phyloP scores from a whole-genome alignment of 139 green algal species.

The Chlamydomonas sp. region DNA sequence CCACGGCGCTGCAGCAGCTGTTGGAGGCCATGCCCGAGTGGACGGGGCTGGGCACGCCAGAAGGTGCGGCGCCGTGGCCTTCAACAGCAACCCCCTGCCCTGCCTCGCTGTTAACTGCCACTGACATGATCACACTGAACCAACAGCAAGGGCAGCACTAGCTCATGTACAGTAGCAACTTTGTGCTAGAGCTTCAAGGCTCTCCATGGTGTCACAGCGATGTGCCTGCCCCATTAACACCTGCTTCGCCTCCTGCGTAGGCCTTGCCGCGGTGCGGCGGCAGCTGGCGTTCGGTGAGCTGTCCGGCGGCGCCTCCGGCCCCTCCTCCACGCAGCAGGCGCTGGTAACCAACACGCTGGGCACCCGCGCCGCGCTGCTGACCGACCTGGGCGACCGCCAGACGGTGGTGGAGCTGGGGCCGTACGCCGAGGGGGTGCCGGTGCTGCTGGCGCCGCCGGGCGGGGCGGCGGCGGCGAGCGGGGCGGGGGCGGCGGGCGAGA shows the following conservation, averaged over 20 bases:
- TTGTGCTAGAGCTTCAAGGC: too few species aligned
- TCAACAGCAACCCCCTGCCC: too few species aligned
- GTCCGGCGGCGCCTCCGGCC: neutral
- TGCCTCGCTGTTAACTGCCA: too few species aligned
- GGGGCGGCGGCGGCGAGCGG: too few species aligned
- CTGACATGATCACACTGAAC: too few species aligned
- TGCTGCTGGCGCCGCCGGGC: conserved; percentile 19
- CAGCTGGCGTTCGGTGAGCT: conserved; percentile 39
- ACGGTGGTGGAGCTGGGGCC: conserved; percentile 54
- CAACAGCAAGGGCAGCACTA: too few species aligned
- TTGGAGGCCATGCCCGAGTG: conserved; percentile 63
- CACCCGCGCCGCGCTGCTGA: conserved; percentile 62
- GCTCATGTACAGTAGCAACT: too few species aligned
- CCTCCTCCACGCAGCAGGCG: conserved; percentile 27
- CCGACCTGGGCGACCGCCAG: conserved; percentile 71
- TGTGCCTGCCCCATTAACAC: too few species aligned
- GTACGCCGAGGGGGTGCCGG: conserved; percentile 15
- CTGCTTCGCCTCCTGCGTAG: neutral
- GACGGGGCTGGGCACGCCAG: neutral
- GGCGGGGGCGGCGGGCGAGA: neutral
- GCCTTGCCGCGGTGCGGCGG: conserved; percentile 25
- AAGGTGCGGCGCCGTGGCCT: neutral
- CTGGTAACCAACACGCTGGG: conserved; percentile 78
- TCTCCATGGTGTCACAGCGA: too few species aligned
- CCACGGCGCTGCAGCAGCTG: conserved; percentile 46